These are phyloP conservation scores for Paecilomyces sp. DNA, from an alignment of 2,329 filamentous ascomycete genomes.

Conservation along the genomic window DNA sequence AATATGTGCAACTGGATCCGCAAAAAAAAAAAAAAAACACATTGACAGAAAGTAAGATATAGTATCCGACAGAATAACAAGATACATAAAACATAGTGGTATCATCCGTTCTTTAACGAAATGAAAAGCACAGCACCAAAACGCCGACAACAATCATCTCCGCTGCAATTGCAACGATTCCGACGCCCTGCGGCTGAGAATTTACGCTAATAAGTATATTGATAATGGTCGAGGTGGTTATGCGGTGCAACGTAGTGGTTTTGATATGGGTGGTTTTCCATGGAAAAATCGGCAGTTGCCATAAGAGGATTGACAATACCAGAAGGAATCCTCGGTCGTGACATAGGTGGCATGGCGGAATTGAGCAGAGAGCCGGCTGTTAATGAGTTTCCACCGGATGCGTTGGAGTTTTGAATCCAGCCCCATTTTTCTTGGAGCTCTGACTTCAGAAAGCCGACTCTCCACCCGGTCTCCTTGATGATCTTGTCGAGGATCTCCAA, in stretches of 20 bases:
- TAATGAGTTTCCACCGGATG: background rate
- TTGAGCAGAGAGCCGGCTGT: slow-evolving; percentile 12
- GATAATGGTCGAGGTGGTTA: slow-evolving; percentile 25
- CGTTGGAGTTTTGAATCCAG: slow-evolving; percentile 44
- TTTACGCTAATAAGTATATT: slow-evolving; percentile 11
- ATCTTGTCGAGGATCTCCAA: slow-evolving; percentile 70
- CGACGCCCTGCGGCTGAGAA: background rate
- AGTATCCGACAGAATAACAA: background rate
- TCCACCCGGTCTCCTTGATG: slow-evolving; percentile 70
- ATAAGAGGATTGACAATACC: slow-evolving; percentile 64
- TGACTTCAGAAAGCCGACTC: slow-evolving; percentile 61
- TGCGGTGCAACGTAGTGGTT: slow-evolving; percentile 68
- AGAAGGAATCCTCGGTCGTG: slow-evolving; percentile 24
- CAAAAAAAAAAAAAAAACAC: no score
- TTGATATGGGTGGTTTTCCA: slow-evolving; percentile 75
- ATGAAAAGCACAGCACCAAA: background rate
- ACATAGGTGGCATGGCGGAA: slow-evolving; percentile 15
- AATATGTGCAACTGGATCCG: background rate
- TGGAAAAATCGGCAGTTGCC: slow-evolving; percentile 65
- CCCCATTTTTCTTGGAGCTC: slow-evolving; percentile 73
- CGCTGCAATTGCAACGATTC: background rate
- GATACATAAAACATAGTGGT: background rate
- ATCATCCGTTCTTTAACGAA: background rate
- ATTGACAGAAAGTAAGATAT: background rate
- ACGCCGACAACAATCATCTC: background rate